Evolutionary conservation across 2,329 filamentous ascomycete genomes (phyloP).

Genomic region (Colletotrichum sansevieriae): DNA sequence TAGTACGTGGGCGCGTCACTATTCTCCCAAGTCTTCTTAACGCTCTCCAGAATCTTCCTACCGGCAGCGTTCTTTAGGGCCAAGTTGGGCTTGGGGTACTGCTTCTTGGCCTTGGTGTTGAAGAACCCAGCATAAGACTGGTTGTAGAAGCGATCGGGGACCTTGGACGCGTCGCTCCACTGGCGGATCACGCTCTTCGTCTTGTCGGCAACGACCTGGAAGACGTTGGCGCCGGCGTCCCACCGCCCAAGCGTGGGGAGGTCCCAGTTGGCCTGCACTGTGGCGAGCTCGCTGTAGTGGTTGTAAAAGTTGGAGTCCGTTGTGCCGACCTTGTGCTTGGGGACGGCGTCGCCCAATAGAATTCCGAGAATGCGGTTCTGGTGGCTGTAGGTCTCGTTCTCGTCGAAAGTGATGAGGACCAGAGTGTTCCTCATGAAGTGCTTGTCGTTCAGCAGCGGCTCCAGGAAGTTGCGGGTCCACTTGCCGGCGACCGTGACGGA

Average conservation of each 20-base stretch:
- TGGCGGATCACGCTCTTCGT: slow-evolving; percentile 67
- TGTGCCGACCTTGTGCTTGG: slow-evolving; percentile 73
- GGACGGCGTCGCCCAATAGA: slow-evolving; percentile 81
- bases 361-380: slow-evolving; percentile 79
- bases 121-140: slow-evolving; percentile 65
- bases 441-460: slow-evolving; percentile 75
- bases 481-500: slow-evolving; percentile 75
- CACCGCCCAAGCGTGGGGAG: slow-evolving; percentile 78
- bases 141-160: slow-evolving; percentile 64
- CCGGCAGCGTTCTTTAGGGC: slow-evolving; percentile 48
- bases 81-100: slow-evolving; percentile 58
- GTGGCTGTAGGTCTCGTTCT: slow-evolving; percentile 76
- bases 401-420: slow-evolving; percentile 83
- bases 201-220: slow-evolving; percentile 68
- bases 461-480: slow-evolving; percentile 77
- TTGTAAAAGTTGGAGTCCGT: slow-evolving; percentile 78
- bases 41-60: slow-evolving; percentile 52
- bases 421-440: slow-evolving; percentile 83
- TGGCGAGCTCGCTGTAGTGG: slow-evolving; percentile 78
- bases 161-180: slow-evolving; percentile 50
- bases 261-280: slow-evolving; percentile 77
- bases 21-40: slow-evolving; percentile 55
- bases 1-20: slow-evolving; percentile 59
- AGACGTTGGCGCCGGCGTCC: slow-evolving; percentile 81
- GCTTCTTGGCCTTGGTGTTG: slow-evolving; percentile 53